These are phyloP conservation scores for Plasmodium yoelii DNA, from an alignment of 169 alveolate species.

Conservation along the genomic window DNA sequence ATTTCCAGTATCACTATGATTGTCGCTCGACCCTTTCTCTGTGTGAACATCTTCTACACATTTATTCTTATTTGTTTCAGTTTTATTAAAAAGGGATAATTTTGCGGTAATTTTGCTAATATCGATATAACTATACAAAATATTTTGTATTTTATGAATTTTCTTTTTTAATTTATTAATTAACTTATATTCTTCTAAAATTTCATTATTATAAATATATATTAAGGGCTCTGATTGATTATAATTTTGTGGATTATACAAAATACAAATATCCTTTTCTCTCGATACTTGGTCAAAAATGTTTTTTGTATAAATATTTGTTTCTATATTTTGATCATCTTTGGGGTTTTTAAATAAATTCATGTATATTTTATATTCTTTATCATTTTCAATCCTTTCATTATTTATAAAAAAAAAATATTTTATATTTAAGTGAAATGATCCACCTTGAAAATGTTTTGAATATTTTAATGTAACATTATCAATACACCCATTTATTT, in stretches of 20 bases:
- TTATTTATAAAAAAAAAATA: constrained; percentile 54
- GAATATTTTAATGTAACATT: constrained; percentile 41
- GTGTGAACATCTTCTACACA: neutral
- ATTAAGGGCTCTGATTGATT: constrained; percentile 62
- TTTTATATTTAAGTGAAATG: constrained; percentile 27
- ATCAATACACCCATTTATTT: constrained; percentile 52
- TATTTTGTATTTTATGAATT: constrained; percentile 7
- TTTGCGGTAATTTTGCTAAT: neutral
- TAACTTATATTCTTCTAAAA: constrained; percentile 19
- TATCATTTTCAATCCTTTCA: constrained; percentile 29
- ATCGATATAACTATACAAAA: neutral
- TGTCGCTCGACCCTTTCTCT: neutral
- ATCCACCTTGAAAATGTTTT: constrained; percentile 19
- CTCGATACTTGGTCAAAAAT: constrained; percentile 60
- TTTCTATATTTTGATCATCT: constrained; percentile 5
- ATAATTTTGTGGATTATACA: constrained; percentile 45
- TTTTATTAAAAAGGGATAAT: neutral
- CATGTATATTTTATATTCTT: constrained; percentile 50
- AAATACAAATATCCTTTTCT: constrained; percentile 38
- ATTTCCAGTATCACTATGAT: neutral
- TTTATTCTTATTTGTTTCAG: neutral
- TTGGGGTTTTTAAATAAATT: neutral
- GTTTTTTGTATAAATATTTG: constrained; percentile 61
- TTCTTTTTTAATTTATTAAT: constrained; percentile 29
- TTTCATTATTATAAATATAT: constrained; percentile 57